Percentiles rank a stretch among this genome's conserved stretches.
phyloP scores from a whole-genome alignment of 1,139 yeast genomes.

The Meyerozyma sp. region DNA sequence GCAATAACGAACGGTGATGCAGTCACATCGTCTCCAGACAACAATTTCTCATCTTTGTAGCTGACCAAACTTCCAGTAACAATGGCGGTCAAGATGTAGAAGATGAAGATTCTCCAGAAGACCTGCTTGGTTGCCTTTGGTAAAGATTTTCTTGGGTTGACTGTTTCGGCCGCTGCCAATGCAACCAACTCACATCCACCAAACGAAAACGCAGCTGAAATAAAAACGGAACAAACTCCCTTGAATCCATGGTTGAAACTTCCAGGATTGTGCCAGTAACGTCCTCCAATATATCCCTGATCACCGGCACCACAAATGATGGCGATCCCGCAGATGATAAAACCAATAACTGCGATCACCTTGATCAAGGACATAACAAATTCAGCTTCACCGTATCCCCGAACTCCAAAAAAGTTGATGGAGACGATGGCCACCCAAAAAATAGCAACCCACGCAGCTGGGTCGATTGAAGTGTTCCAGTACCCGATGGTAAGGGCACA shows the following conservation, averaged over 20 bases:
- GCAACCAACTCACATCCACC: slow-evolving; percentile 83
- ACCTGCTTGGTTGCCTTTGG: slow-evolving; percentile 75
- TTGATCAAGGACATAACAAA: slow-evolving; percentile 36
- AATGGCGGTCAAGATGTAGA: slow-evolving; percentile 45
- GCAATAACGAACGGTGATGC: slow-evolving; percentile 43
- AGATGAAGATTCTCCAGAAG: slow-evolving; percentile 64
- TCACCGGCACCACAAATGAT: slow-evolving; percentile 40
- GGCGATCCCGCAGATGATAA: slow-evolving; percentile 34
- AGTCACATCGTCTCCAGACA: slow-evolving; percentile 17
- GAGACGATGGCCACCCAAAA: slow-evolving; percentile 30
- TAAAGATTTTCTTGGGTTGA: slow-evolving; percentile 59
- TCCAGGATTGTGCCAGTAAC: slow-evolving; percentile 39
- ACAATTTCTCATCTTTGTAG: slow-evolving; percentile 28
- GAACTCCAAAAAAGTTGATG: slow-evolving; percentile 41
- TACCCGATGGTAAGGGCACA: slow-evolving; percentile 38
- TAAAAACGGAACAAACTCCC: slow-evolving; percentile 79
- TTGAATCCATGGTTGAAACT: slow-evolving; percentile 59
- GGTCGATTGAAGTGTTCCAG: slow-evolving; percentile 33
- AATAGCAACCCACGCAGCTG: slow-evolving; percentile 41
- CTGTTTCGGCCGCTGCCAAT: slow-evolving; percentile 80
- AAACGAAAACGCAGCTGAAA: slow-evolving; percentile 82
- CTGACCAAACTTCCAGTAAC: slow-evolving; percentile 46
- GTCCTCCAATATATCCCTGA: slow-evolving; percentile 14
- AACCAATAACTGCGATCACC: slow-evolving; percentile 40
- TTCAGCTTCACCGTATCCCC: slow-evolving; percentile 44